Evolutionary conservation across 371 early-diverging fungal genomes (phyloP), one percentile per base, ranked within the genome.

Genomic region (Syncephalastrum monosporum): DNA sequence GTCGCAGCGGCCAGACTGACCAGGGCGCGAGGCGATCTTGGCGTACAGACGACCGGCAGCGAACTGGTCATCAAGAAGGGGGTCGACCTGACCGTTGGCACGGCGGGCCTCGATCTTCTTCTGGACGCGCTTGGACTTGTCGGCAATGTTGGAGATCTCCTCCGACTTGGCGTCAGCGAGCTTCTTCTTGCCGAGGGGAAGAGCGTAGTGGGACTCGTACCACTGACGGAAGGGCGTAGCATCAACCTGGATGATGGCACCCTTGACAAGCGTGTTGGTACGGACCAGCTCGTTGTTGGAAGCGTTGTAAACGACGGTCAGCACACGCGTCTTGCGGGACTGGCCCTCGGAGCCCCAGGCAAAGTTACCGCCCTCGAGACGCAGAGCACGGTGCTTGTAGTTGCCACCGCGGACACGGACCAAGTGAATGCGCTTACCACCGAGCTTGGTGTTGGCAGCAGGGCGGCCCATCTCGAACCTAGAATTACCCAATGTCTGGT

Each of bases 241-340:
- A 83, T 97, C 97, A 68, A 99, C 88, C 82, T 99, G 97, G 62
- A 99, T 91, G 68, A 99, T 92, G 75, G 94, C 89, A 67, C 95
- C 91, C 91, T 99, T 99, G 57, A 99, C 99, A 53, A 99, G 88
- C 61, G 99, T 99, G 90, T 99, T 99, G 82, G 99, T 99, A 79
- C 99, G 96, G 80, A 99, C 98, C 75, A 99, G 87, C 84, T 99
- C 99, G 92, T 99, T 99, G 95, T 95, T 97, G 82, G 96, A 93
- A 68, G 99, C 92, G 85, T 99, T 99, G 93, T 99, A 99, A 63
- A 94, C 93, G 69, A 99, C 99, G 64, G 90, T 86, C 74, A 96
- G 84, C 72, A 98, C 91, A 86, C 98, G 93, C 65, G 96, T 87
- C 90, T 96, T 98, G 86, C 91, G 91, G 64, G 97, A 87, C 79